A percentile compares a stretch with the other conserved stretches of the same genome.
These are phyloP conservation scores for Oehlia diaphana DNA, from an alignment of 192 early-diverging fungal species.

Conservation along the genomic window DNA sequence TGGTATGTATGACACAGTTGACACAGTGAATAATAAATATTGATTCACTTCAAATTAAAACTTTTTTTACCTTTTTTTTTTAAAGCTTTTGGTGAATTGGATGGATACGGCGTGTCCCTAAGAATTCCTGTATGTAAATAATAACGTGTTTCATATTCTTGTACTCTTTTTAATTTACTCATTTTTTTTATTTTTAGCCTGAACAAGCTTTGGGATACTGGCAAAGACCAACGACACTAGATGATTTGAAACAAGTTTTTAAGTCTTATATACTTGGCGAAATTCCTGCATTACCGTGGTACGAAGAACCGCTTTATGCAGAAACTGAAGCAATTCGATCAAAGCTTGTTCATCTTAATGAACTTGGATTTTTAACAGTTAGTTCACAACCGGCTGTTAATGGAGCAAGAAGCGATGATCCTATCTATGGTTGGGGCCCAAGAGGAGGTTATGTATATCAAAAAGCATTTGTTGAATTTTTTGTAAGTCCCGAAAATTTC, in stretches of 20 bases:
- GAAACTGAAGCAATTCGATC: slow-evolving; percentile 73
- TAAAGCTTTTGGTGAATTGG: slow-evolving; percentile 57
- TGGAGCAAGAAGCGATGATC: slow-evolving; percentile 72
- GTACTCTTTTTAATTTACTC: slow-evolving; percentile 38
- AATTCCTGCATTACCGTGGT: slow-evolving; percentile 88
- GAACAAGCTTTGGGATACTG: slow-evolving; percentile 75
- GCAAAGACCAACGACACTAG: slow-evolving; percentile 65
- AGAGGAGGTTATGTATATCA: slow-evolving; percentile 95
- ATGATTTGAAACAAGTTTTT: slow-evolving; percentile 80
- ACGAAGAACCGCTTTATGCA: slow-evolving; percentile 69
- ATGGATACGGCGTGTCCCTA: slow-evolving; percentile 74
- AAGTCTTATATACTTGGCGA: slow-evolving; percentile 80
- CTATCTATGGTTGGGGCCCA: slow-evolving; percentile 92
- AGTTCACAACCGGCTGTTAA: slow-evolving; percentile 97
- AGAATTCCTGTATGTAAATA: slow-evolving; percentile 54
- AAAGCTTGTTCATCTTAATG: slow-evolving; percentile 72
- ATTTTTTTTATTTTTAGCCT: slow-evolving; percentile 40
- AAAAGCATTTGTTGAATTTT: slow-evolving; percentile 98
- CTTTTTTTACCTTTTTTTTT: not conserved
- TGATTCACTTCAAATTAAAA: not conserved
- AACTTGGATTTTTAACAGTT: slow-evolving; percentile 84
- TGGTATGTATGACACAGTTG: slow-evolving; percentile 31
- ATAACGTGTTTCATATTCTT: slow-evolving; percentile 31
- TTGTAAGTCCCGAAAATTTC: slow-evolving; percentile 68
- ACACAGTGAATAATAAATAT: not conserved